phyloP scores from a whole-genome alignment of 257 asterid genomes.

The Agastache rugosa region DNA sequence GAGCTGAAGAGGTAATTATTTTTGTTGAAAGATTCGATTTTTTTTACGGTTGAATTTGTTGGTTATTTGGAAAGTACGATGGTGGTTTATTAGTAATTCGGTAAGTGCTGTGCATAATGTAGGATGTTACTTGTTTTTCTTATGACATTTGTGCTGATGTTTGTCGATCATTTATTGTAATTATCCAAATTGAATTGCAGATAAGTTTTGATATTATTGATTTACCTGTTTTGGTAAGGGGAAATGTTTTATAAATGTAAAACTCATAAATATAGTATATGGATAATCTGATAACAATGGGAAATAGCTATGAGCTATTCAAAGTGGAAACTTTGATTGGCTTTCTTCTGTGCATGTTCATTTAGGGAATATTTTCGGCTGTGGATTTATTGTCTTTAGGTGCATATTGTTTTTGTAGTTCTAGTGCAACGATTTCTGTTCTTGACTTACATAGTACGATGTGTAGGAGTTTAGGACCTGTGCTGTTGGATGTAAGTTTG shows the following conservation, averaged over 20 bases:
- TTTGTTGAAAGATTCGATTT: not conserved
- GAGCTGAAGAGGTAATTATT: conserved; percentile 59
- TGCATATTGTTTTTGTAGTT: not conserved
- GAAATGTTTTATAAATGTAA: conserved; percentile 7
- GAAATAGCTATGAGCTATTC: not conserved
- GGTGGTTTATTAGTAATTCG: not conserved
- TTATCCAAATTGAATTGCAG: conserved; percentile 20
- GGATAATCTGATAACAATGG: conserved; percentile 16
- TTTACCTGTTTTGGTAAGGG: conserved; percentile 9
- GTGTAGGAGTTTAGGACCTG: conserved; percentile 76
- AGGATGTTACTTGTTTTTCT: conserved; percentile 15
- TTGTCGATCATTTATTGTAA: conserved; percentile 26
- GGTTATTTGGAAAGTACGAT: not conserved
- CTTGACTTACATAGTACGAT: conserved; percentile 26
- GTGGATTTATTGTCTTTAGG: not conserved
- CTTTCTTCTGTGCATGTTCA: not conserved
- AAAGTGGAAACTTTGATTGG: not conserved
- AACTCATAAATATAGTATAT: conserved; percentile 16
- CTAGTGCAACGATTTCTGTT: not conserved
- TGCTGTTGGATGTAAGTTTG: conserved; percentile 81
- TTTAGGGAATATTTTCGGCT: not conserved
- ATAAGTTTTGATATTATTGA: conserved; percentile 18
- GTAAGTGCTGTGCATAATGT: not conserved
- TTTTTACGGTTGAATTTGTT: conserved; percentile 2
- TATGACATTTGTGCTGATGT: conserved; percentile 23